These are phyloP conservation scores for Colletotrichum salicis DNA, from an alignment of 2,329 filamentous ascomycete genomes.

Conservation along the genomic window DNA sequence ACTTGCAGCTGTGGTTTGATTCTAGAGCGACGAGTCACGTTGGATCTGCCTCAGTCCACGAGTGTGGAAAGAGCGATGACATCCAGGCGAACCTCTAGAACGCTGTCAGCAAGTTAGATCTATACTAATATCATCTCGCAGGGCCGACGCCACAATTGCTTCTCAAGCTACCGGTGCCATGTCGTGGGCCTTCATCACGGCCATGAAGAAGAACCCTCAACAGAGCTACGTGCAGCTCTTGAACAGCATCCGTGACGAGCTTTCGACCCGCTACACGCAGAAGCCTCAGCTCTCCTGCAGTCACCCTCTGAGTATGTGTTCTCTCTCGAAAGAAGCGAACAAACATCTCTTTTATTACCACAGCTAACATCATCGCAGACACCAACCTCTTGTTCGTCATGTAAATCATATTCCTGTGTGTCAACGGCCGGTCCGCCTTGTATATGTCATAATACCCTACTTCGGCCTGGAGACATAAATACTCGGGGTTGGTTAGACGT, in stretches of 20 bases:
- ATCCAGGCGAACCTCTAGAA: background rate
- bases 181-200: slow-evolving; percentile 96
- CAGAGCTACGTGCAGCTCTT: slow-evolving; percentile 97
- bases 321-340: background rate
- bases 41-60: slow-evolving; percentile 41
- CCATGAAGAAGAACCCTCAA: slow-evolving; percentile 95
- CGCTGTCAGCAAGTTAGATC: background rate
- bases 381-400: slow-evolving; percentile 73
- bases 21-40: slow-evolving; percentile 60
- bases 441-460: slow-evolving; percentile 25
- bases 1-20: slow-evolving; percentile 48
- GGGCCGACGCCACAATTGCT: slow-evolving; percentile 90
- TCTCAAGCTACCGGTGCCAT: slow-evolving; percentile 95
- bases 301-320: slow-evolving; percentile 88
- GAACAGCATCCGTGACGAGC: slow-evolving; percentile 94
- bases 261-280: slow-evolving; percentile 87
- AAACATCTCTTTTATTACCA: background rate
- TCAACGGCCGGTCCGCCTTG: slow-evolving; percentile 25
- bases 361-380: slow-evolving; percentile 52
- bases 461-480: background rate
- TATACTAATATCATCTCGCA: slow-evolving; percentile 49
- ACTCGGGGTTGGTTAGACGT: slow-evolving; percentile 2
- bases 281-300: slow-evolving; percentile 98
- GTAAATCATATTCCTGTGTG: slow-evolving; percentile 50
- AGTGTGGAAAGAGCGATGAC: slow-evolving; percentile 4